phyloP scores from a whole-genome alignment of 2,329 filamentous ascomycete genomes.

The Rasamsonia emersonii region DNA sequence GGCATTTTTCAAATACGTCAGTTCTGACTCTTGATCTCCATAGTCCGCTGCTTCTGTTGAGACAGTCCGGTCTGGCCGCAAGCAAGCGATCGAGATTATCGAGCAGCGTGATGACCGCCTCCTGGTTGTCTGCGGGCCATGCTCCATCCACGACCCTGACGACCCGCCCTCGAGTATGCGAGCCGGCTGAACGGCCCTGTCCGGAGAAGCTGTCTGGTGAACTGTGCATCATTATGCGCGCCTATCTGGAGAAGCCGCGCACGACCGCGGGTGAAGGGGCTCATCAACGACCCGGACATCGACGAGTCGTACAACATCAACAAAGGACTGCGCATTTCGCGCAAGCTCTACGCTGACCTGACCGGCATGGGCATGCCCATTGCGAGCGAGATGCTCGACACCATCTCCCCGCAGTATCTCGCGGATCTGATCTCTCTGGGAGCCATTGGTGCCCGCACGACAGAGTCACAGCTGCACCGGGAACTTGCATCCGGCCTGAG shows the following conservation, averaged over 20 bases:
- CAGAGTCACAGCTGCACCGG: conserved; percentile 91
- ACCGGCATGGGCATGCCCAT: conserved; percentile 86
- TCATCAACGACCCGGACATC: conserved; percentile 98
- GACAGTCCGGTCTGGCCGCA: conserved; percentile 35
- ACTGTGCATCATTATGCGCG: conserved; percentile 90
- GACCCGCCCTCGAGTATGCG: conserved; percentile 85
- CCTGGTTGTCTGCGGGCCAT: conserved; percentile 88
- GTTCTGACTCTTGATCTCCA: conserved; percentile 8
- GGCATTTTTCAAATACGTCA: conserved; percentile 31
- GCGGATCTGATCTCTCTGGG: conserved; percentile 93
- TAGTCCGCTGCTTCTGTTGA: conserved; percentile 32
- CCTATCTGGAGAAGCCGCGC: conserved; percentile 96
- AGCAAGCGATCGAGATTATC: conserved; percentile 63
- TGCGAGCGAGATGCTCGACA: conserved; percentile 96
- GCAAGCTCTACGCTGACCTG: conserved; percentile 86
- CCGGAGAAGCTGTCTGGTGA: conserved; percentile 74
- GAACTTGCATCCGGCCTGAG: conserved; percentile 91
- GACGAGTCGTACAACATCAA: conserved; percentile 98
- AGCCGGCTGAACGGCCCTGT: conserved; percentile 64
- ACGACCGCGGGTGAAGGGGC: conserved; percentile 96
- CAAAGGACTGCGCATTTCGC: conserved; percentile 88
- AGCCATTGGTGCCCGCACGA: conserved; percentile 91
- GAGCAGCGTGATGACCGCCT: conserved; percentile 71
- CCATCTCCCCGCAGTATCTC: conserved; percentile 95
- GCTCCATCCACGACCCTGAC: conserved; percentile 91